phyloP scores from a whole-genome alignment of 169 alveolate species.

The Eimeria brunetti region DNA sequence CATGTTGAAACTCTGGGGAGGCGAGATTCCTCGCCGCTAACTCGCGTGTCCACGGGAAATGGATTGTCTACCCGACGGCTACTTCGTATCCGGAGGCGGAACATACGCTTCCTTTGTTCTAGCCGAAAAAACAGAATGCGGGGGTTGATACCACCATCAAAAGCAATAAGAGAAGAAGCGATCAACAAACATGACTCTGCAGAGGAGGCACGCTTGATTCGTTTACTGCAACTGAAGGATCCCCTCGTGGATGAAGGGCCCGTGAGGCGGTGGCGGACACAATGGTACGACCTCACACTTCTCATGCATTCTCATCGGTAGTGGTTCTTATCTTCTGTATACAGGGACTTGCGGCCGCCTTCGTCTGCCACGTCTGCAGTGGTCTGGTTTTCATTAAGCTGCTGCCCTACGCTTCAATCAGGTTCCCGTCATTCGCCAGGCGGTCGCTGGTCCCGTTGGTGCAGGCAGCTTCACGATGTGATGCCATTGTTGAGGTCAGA shows the following conservation, averaged over 20 bases:
- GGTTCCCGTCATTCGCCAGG: slow-evolving; percentile 65
- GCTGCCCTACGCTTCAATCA: background rate
- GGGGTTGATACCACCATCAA: slow-evolving; percentile 46
- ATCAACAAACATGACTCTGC: background rate
- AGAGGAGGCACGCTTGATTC: slow-evolving; percentile 28
- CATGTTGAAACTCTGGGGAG: background rate
- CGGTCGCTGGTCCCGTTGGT: slow-evolving; percentile 47
- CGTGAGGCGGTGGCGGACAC: slow-evolving; percentile 52
- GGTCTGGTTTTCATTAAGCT: background rate
- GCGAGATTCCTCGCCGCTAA: background rate
- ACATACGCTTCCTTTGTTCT: slow-evolving; percentile 37
- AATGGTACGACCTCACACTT: slow-evolving; percentile 15
- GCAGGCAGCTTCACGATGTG: slow-evolving; percentile 55
- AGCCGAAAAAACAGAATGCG: slow-evolving; percentile 59
- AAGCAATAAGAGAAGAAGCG: slow-evolving; percentile 8
- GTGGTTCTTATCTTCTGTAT: background rate
- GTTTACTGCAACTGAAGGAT: slow-evolving; percentile 6
- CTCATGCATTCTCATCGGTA: background rate
- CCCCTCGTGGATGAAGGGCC: slow-evolving; percentile 29
- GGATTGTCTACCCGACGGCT: background rate
- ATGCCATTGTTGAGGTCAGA: slow-evolving; percentile 70
- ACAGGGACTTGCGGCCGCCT: background rate
- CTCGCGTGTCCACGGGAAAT: background rate
- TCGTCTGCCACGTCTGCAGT: background rate
- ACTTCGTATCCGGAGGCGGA: slow-evolving; percentile 44